Evolutionary conservation across 2,329 filamentous ascomycete species (phyloP), one percentile per base, ranked within the genome.

Genomic region (Gnomoniopsis smithogilvyi): DNA sequence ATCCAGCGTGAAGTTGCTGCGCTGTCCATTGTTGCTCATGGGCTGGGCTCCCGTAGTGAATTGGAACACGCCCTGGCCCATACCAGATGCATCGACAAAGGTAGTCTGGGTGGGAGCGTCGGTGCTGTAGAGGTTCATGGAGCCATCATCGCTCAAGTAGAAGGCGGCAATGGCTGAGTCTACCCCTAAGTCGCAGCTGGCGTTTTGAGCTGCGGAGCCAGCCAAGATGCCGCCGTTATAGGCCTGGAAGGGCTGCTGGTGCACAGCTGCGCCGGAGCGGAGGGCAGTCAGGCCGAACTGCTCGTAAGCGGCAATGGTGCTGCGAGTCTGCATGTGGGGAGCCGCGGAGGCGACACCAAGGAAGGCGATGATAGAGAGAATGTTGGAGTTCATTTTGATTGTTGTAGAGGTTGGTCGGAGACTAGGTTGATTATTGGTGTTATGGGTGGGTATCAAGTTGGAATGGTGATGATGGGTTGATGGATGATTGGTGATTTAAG

Each of bases 351-450:
- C 72, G 54, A 69, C 69, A 33, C 70, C 70, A 55, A 72, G 65
- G 51, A 76, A 65, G 61, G 67, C 59, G 51, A 86, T 88, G 68
- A 86, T 70, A 74, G 89, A 83, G 65, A 89, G 75, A 65, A 89
- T 71, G 38, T 85, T 90, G 66, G 65, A 63, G 52, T 69, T 63
- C 71, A 62, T 62, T 30, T 51, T 62, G 53, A 70, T 68, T 48
- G 51, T 67, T 63, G 58, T n/a, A 15, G 22, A 11, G 12, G 33
- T 33, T 46, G 56, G 43, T 19, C 48, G 36, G 48, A 41, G 19
- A 34, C 30, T 33, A 47, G 51, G 33, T 56, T 50, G 41, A 24
- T 36, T 53, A 6, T 19, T 36, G 7, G 26, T 14, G 43, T 8
- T 6, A 10, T 41, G n/a, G 24, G 30, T 17, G 24, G 22, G 41